These are phyloP conservation scores for Eutrema yunnanense DNA, from an alignment of 345 rosid genomes.

Conservation along the genomic window DNA sequence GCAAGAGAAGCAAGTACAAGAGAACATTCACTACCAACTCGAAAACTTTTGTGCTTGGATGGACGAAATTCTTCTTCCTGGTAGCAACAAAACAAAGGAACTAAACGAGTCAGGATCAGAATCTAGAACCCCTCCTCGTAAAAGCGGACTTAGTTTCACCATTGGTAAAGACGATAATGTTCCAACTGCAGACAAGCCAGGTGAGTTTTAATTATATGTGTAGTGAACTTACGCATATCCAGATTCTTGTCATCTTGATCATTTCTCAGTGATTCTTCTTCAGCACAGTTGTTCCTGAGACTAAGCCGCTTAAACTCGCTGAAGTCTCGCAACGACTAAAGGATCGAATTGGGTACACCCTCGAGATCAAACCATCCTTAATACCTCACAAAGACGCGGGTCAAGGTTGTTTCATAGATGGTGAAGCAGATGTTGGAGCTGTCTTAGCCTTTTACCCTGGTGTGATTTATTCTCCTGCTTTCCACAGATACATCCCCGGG, in stretches of 20 bases:
- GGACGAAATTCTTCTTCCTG: conserved; percentile 60
- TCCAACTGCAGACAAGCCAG: conserved; percentile 27
- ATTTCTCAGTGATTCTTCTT: conserved; percentile 41
- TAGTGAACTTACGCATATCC: background rate
- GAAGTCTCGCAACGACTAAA: conserved; percentile 59
- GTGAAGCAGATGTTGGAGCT: conserved; percentile 77
- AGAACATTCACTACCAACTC: conserved; percentile 65
- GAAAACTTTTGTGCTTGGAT: conserved; percentile 46
- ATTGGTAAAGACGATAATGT: background rate
- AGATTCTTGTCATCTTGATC: conserved; percentile 6
- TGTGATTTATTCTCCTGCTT: conserved; percentile 62
- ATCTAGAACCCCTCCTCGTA: conserved; percentile 18
- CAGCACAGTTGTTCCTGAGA: conserved; percentile 72
- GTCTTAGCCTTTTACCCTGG: conserved; percentile 88
- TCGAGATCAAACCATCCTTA: conserved; percentile 55
- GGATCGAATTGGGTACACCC: conserved; percentile 61
- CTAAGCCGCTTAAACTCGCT: conserved; percentile 43
- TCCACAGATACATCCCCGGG: conserved; percentile 75
- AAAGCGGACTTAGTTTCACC: background rate
- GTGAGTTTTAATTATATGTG: conserved; percentile 36
- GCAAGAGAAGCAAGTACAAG: conserved; percentile 80
- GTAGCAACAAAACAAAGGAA: conserved; percentile 15
- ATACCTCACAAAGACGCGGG: conserved; percentile 73
- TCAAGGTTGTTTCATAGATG: conserved; percentile 66
- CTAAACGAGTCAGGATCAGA: conserved; percentile 12